Conservation (phyloP, 768 basidiomycete species). For the Psilocybe azurescens region DNA sequence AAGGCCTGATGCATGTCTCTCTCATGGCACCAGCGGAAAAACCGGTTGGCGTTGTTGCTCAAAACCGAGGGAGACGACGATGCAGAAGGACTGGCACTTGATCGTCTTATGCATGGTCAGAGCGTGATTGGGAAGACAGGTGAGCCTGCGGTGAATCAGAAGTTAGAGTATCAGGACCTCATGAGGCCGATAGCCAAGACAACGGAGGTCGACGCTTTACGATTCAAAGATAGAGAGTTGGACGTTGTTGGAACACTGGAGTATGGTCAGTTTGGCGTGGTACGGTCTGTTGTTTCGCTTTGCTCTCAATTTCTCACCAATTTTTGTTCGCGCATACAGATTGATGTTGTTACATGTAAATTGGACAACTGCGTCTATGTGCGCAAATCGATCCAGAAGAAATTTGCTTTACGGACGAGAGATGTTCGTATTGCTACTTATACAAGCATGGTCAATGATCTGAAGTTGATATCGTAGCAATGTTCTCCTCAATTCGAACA, state of each 20-base stretch:
- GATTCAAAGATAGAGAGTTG: constrained; percentile 79
- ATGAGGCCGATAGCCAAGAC: constrained; percentile 60
- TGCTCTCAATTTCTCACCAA: not conserved
- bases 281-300: constrained; percentile 39
- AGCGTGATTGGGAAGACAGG: constrained; percentile 76
- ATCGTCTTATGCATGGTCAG: constrained; percentile 79
- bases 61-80: constrained; percentile 64
- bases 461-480: constrained; percentile 60
- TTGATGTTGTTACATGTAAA: constrained; percentile 82
- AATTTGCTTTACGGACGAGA: constrained; percentile 69
- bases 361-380: constrained; percentile 78
- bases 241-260: constrained; percentile 74
- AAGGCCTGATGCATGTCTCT: constrained; percentile 60
- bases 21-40: constrained; percentile 77
- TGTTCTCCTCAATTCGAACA: constrained; percentile 84
- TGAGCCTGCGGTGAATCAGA: constrained; percentile 30
- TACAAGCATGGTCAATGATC: not conserved
- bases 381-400: constrained; percentile 83
- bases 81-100: constrained; percentile 67
- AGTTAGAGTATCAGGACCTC: not conserved
- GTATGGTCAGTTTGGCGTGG: constrained; percentile 87
- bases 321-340: constrained; percentile 45
- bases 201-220: constrained; percentile 65
- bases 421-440: constrained; percentile 57
- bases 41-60: constrained; percentile 61